Conservation (phyloP, 441 rosid genomes). For the Gossypium armourianum region DNA sequence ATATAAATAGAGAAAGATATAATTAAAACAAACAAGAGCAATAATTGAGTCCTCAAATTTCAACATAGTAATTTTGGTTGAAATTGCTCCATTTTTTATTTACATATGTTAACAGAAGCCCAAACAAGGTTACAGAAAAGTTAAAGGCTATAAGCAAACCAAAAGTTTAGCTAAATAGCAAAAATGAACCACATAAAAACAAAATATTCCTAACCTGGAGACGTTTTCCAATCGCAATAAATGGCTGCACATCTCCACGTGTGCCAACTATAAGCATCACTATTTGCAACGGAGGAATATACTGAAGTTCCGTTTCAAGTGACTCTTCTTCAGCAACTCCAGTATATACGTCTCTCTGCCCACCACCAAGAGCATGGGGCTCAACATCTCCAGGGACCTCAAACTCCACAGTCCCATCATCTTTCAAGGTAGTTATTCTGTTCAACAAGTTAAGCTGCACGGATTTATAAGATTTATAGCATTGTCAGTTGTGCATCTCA, state of each 20-base stretch:
- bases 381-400: slow-evolving; percentile 68
- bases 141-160: background rate
- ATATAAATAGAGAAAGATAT: background rate
- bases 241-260: slow-evolving; percentile 97
- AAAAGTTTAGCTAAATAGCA: background rate
- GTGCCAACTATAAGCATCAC: slow-evolving; percentile 94
- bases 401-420: slow-evolving; percentile 87
- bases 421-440: slow-evolving; percentile 86
- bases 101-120: background rate
- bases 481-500: background rate
- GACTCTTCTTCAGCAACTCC: slow-evolving; percentile 47
- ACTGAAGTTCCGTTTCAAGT: slow-evolving; percentile 54
- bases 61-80: background rate
- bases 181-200: background rate
- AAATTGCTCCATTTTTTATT: background rate
- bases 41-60: slow-evolving; percentile 4
- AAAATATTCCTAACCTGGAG: slow-evolving; percentile 53
- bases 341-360: slow-evolving; percentile 25
- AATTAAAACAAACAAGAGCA: background rate
- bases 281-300: slow-evolving; percentile 76
- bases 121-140: background rate
- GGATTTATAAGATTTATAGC: slow-evolving; percentile 21
- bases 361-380: slow-evolving; percentile 31
- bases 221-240: slow-evolving; percentile 83
- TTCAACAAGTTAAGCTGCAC: slow-evolving; percentile 73